Evolutionary conservation across 345 rosid genomes (phyloP).

Genomic region (Psidium friedrichsthalianum): DNA sequence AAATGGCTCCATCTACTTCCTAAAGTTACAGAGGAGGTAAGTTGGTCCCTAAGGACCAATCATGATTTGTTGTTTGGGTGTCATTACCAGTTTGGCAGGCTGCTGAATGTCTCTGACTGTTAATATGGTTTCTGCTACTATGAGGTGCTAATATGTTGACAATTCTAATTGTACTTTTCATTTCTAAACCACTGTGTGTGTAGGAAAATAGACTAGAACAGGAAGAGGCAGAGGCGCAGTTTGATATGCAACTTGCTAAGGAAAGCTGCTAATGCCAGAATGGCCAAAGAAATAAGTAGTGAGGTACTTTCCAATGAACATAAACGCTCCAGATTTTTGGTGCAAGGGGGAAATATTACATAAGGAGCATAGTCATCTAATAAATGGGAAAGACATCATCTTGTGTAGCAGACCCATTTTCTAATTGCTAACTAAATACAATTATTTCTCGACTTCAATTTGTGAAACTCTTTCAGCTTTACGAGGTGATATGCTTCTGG

Average conservation of each 20-base stretch:
- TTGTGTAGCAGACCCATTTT: background rate
- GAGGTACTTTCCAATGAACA: background rate
- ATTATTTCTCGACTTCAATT: background rate
- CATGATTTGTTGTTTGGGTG: background rate
- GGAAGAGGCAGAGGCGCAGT: conserved; percentile 51
- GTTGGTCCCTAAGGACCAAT: background rate
- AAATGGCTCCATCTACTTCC: conserved; percentile 75
- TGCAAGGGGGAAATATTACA: background rate
- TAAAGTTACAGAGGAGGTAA: conserved; percentile 25
- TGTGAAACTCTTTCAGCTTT: conserved; percentile 33
- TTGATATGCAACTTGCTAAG: conserved; percentile 46
- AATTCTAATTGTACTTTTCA: background rate
- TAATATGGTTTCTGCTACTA: background rate
- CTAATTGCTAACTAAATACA: background rate
- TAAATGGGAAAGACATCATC: too few relatives aligned
- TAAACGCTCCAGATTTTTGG: background rate
- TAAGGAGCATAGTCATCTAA: too few relatives aligned
- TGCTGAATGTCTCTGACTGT: background rate
- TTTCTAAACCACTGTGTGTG: background rate
- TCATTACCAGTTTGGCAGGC: background rate
- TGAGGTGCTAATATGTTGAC: background rate
- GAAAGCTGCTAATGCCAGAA: conserved; percentile 65
- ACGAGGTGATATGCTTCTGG: conserved; percentile 55
- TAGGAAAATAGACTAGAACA: conserved; percentile 65
- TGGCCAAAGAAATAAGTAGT: conserved; percentile 51